A percentile compares a stretch with the other conserved stretches of the same genome.
Evolutionary conservation across 306 rosid genomes (phyloP).

Genomic region (Vigna hirtella): DNA sequence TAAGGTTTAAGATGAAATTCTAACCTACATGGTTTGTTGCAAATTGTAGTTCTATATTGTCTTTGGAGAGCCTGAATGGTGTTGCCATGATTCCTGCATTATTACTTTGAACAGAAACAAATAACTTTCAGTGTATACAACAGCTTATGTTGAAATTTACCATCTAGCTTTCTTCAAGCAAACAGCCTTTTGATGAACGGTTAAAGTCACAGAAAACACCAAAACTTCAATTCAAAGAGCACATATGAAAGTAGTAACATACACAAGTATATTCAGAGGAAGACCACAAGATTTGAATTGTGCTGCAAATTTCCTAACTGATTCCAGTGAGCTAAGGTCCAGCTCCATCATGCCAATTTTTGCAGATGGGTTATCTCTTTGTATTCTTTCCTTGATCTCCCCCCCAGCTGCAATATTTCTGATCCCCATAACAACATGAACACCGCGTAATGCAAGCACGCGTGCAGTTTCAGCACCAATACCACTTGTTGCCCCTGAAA

Average conservation of each 20-base stretch:
- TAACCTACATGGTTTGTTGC: constrained; percentile 79
- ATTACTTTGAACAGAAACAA: constrained; percentile 56
- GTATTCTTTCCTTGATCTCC: constrained; percentile 57
- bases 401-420: constrained; percentile 63
- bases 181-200: neutral
- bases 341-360: constrained; percentile 75
- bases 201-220: constrained; percentile 7
- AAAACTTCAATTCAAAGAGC: neutral
- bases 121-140: neutral
- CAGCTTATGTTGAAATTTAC: constrained; percentile 3
- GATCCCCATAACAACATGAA: constrained; percentile 74
- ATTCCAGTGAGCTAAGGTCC: constrained; percentile 69
- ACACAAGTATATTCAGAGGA: constrained; percentile 74
- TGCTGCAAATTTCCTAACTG: constrained; percentile 72
- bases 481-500: constrained; percentile 81
- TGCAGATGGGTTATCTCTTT: constrained; percentile 62
- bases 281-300: constrained; percentile 56
- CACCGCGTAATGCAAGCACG: constrained; percentile 77
- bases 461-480: constrained; percentile 77
- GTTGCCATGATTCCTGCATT: constrained; percentile 87
- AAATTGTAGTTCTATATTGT: constrained; percentile 76
- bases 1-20: constrained; percentile 15
- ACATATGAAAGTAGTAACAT: constrained; percentile 46
- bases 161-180: neutral
- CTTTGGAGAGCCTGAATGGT: constrained; percentile 73